Evolutionary conservation across 768 basidiomycete genomes (phyloP), one percentile per base, ranked within the genome.

Genomic region (Tremella fuciformis): DNA sequence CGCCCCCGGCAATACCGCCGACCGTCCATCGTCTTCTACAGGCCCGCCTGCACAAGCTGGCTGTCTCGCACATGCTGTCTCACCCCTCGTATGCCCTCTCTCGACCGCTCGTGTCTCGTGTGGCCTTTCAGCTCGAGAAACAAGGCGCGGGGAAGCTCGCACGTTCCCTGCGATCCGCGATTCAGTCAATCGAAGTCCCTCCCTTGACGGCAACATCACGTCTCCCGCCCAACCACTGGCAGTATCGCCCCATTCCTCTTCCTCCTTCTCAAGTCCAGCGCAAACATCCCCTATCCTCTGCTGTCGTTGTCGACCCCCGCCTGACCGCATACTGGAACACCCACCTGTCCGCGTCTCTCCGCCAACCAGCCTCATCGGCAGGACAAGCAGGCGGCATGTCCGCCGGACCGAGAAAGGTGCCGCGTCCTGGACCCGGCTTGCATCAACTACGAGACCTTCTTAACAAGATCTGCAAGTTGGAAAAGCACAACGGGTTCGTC

Each of bases 401-500:
- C 85, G n/a, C 79, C 80, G 24, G 79, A 78, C 59, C 63, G 82
- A 16, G 55, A 78, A 24, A 21, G 26, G 9, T 39, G 18, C 71
- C 68, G 3, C 46, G 50, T 13, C 57, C 49, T 21, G 53, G 44
- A 18, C 26, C 57, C 13, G 39, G 55, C 16, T 48, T 67, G 22
- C 57, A 42, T 7, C 67, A 67, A 58, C 57, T 71, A 1, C 39
- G 62, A 2, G 51, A 58, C 8, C 74, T 80, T 26, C 79, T 84
- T 53, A 71, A 79, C 37, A 60, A 77, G 13, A 80, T 89, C 26
- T 70, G 78, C 44, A 58, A 55, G 50, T 48, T 64, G 74, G 49
- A 68, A 50, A 46, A 25, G 38, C 50, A 78, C 44, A 79, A 80
- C 38, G 80, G 76, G 7, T 87, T 89, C 69, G 69, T 69, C 11